Percentiles rank a stretch among this genome's conserved stretches.
Evolutionary conservation across 768 basidiomycete genomes (phyloP).

Genomic region (Termitomyces titanicus): DNA sequence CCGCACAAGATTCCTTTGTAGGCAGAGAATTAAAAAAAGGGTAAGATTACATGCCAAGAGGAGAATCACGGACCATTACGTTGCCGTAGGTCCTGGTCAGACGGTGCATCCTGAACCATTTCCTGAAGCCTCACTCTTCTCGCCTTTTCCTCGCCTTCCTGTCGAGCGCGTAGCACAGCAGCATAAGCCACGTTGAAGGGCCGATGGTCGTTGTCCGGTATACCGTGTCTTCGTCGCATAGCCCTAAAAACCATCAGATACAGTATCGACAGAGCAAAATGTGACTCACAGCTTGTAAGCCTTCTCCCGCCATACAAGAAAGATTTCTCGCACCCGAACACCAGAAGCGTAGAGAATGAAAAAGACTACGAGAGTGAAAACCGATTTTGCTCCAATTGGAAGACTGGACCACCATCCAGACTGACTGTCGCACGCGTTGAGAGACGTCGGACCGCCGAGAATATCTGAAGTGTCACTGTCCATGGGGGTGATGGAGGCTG

Average conservation of each 20-base stretch:
- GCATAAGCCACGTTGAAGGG: constrained; percentile 89
- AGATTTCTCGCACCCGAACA: constrained; percentile 38
- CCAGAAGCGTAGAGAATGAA: constrained; percentile 33
- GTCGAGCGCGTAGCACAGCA: constrained; percentile 55
- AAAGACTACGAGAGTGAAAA: constrained; percentile 32
- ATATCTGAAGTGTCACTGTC: constrained; percentile 70
- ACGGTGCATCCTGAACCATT: constrained; percentile 30
- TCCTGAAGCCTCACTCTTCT: constrained; percentile 29
- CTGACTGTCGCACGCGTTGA: constrained; percentile 25
- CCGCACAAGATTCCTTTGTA: constrained; percentile 21
- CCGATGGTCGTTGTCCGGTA: constrained; percentile 77
- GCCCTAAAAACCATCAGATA: constrained; percentile 39
- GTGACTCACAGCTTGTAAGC: constrained; percentile 58
- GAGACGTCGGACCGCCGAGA: constrained; percentile 54
- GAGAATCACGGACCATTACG: constrained; percentile 37
- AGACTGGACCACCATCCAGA: constrained; percentile 31
- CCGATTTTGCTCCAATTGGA: constrained; percentile 35
- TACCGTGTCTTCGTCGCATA: constrained; percentile 75
- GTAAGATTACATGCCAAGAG: constrained; percentile 21
- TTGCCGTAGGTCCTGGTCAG: constrained; percentile 41
- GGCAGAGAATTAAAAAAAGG: constrained; percentile 8
- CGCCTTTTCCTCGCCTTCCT: constrained; percentile 43
- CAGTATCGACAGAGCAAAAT: constrained; percentile 1
- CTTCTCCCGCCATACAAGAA: constrained; percentile 59
- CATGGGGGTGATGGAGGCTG: constrained; percentile 40